Percentiles rank a stretch among this genome's conserved stretches.
These are phyloP conservation scores for Aurinia saxatilis DNA, from an alignment of 345 rosid species.

Conservation along the genomic window DNA sequence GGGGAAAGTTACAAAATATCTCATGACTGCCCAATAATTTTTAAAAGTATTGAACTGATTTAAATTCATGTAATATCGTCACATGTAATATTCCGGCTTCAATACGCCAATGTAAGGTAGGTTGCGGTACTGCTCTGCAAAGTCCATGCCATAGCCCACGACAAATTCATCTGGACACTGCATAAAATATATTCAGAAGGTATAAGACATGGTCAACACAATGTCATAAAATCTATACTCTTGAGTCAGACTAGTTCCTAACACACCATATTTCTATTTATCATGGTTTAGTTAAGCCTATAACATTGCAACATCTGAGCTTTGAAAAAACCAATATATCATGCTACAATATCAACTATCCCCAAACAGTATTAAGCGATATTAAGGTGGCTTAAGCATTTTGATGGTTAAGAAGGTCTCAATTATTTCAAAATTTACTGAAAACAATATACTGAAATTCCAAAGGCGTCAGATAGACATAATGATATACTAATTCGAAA, in stretches of 20 bases:
- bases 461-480: not conserved
- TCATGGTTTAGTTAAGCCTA: not conserved
- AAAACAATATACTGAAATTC: not conserved
- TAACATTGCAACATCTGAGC: not conserved
- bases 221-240: not conserved
- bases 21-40: constrained; percentile 1
- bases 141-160: constrained; percentile 96
- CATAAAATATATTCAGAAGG: constrained; percentile 14
- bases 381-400: not conserved
- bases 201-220: not conserved
- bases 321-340: too few relatives aligned
- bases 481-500: not conserved
- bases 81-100: constrained; percentile 63
- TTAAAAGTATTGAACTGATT: not conserved
- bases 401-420: not conserved
- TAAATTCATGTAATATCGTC: constrained; percentile 12
- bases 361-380: too few relatives aligned
- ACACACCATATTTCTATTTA: not conserved
- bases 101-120: constrained; percentile 78
- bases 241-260: not conserved
- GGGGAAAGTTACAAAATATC: not conserved
- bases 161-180: constrained; percentile 89
- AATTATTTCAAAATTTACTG: not conserved
- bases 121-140: constrained; percentile 77
- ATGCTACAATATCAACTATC: too few relatives aligned